A percentile compares a stretch with the other conserved stretches of the same genome.
Evolutionary conservation across 2,329 filamentous ascomycete species (phyloP).

Genomic region (Exophiala oligosperma): DNA sequence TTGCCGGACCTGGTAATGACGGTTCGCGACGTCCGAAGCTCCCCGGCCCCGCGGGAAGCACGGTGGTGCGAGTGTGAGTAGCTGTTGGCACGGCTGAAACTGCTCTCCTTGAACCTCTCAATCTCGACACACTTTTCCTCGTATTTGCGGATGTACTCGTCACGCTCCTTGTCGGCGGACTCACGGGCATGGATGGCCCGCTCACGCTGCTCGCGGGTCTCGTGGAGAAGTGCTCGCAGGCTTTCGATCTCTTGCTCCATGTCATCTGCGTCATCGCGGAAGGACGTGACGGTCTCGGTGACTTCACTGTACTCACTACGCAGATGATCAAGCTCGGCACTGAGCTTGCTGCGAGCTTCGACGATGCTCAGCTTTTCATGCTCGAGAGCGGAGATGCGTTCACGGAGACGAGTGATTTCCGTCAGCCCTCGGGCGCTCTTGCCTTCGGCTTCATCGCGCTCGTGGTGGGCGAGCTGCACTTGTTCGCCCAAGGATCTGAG

Average conservation of each 20-base stretch:
- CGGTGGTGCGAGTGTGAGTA: neutral
- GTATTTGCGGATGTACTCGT: constrained; percentile 8
- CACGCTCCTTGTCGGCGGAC: neutral
- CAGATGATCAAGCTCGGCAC: constrained; percentile 29
- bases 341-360: constrained; percentile 28
- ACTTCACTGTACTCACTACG: constrained; percentile 31
- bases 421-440: constrained; percentile 15
- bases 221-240: constrained; percentile 30
- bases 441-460: constrained; percentile 31
- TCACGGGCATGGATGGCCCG: no score
- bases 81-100: neutral
- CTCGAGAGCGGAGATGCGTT: constrained; percentile 29
- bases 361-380: constrained; percentile 27
- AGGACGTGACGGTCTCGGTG: constrained; percentile 30
- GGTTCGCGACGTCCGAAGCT: neutral
- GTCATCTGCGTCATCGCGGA: constrained; percentile 26
- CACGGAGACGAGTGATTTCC: constrained; percentile 21
- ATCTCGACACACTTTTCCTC: constrained; percentile 14
- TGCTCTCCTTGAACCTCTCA: constrained; percentile 9
- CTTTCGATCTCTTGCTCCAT: constrained; percentile 34
- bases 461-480: constrained; percentile 30
- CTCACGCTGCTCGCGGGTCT: constrained; percentile 31
- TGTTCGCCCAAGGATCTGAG: constrained; percentile 27
- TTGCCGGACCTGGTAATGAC: neutral
- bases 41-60: neutral